phyloP scores from a whole-genome alignment of 2,329 filamentous ascomycete genomes.

The Colletotrichum sp. region DNA sequence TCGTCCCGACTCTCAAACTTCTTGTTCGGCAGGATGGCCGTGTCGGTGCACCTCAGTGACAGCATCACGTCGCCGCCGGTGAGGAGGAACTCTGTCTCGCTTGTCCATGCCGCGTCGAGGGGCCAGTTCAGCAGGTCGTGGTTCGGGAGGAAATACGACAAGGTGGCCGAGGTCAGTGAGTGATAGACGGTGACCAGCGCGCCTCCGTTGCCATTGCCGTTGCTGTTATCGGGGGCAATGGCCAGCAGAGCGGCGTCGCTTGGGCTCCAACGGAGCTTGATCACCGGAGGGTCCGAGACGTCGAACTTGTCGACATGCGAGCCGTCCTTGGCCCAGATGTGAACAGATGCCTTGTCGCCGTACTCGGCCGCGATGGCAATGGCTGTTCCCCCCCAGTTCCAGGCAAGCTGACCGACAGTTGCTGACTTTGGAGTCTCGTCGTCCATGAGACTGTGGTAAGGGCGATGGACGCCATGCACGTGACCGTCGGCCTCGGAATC shows the following conservation, averaged over 20 bases:
- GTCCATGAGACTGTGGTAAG: slow-evolving; percentile 55
- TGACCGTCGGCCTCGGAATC: slow-evolving; percentile 35
- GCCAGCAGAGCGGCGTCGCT: slow-evolving; percentile 59
- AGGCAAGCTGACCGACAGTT: slow-evolving; percentile 64
- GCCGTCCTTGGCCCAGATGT: slow-evolving; percentile 62
- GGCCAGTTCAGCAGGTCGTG: slow-evolving; percentile 57
- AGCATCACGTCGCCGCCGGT: slow-evolving; percentile 62
- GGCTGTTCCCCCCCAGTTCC: slow-evolving; percentile 60
- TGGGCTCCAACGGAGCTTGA: slow-evolving; percentile 67
- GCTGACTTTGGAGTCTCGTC: slow-evolving; percentile 56
- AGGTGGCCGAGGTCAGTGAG: slow-evolving; percentile 44
- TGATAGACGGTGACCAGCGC: slow-evolving; percentile 62
- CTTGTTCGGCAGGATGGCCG: slow-evolving; percentile 48
- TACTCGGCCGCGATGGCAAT: slow-evolving; percentile 65
- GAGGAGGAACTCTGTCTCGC: slow-evolving; percentile 61
- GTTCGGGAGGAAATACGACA: slow-evolving; percentile 52
- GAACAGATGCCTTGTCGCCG: slow-evolving; percentile 56
- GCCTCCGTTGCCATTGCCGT: slow-evolving; percentile 35
- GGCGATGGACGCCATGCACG: slow-evolving; percentile 46
- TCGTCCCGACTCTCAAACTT: slow-evolving; percentile 59
- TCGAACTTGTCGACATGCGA: slow-evolving; percentile 58
- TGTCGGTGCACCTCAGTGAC: slow-evolving; percentile 51
- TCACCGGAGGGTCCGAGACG: slow-evolving; percentile 63
- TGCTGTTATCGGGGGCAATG: slow-evolving; percentile 56
- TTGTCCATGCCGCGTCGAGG: slow-evolving; percentile 66